Percentiles rank a stretch among this genome's conserved stretches.
phyloP scores from a whole-genome alignment of 768 basidiomycete species.

The Amanita polypyramis region DNA sequence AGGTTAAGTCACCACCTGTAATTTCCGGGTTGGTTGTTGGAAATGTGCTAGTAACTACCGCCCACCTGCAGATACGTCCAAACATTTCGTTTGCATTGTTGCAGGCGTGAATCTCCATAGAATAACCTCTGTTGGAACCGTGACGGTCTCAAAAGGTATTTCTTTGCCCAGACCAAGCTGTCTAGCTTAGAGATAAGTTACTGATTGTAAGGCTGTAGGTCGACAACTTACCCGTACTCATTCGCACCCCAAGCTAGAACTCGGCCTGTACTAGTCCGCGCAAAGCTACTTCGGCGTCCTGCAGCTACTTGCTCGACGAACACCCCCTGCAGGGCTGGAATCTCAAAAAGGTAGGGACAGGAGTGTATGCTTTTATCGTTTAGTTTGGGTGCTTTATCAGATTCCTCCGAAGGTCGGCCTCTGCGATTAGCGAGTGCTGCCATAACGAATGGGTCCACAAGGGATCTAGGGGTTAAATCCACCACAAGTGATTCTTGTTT shows the following conservation, averaged over 20 bases:
- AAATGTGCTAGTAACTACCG: not conserved
- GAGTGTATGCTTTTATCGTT: conserved; percentile 45
- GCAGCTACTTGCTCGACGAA: conserved; percentile 61
- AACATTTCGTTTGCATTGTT: conserved; percentile 47
- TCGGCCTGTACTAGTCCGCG: conserved; percentile 51
- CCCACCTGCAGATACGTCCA: conserved; percentile 55
- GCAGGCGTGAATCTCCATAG: conserved; percentile 46
- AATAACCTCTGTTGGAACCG: conserved; percentile 79
- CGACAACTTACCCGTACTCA: conserved; percentile 54
- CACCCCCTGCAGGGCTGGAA: conserved; percentile 61
- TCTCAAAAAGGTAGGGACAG: conserved; percentile 62
- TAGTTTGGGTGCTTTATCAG: conserved; percentile 21
- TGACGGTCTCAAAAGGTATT: conserved; percentile 55
- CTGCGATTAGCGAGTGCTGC: conserved; percentile 28
- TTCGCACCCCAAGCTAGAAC: conserved; percentile 90
- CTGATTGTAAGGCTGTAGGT: not conserved
- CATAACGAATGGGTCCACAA: conserved; percentile 39
- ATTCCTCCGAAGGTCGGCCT: conserved; percentile 16
- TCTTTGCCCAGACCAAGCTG: conserved; percentile 73
- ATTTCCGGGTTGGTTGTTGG: not conserved
- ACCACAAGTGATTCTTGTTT: conserved; percentile 23
- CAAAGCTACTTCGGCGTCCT: conserved; percentile 66
- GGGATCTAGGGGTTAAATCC: conserved; percentile 47
- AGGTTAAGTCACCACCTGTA: conserved; percentile 65
- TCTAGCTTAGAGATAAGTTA: conserved; percentile 24